Evolutionary conservation across 257 asterid species (phyloP), one percentile per base, ranked within the genome.

Genomic region (Ehretia macrophylla): DNA sequence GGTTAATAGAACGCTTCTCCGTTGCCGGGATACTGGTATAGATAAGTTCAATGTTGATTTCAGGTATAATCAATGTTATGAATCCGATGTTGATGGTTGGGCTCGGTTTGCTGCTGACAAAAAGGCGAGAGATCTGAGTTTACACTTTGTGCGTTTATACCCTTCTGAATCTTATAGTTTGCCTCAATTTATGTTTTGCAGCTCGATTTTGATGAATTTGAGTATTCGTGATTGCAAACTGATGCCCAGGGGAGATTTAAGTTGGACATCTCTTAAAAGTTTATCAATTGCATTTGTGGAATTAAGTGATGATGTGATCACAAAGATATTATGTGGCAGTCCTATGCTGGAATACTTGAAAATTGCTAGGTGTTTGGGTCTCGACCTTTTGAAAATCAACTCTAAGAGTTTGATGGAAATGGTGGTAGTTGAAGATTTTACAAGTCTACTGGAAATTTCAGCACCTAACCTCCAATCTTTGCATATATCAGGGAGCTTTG

Each of bases 41-140:
- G 32, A 50, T 14, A 35, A 21, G 49, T 23, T 72, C 5, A 27
- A 13, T 10, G 66, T 72, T 8, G 13, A 35, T 5, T 50, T 66
- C 12, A 0, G 0, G 13, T 65, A 61, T 40, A 3, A 42, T 0
- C 1, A 42, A 4, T 1, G 48, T 12, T 51, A 14, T 17, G 23
- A 49, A 17, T 42, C 32, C 0, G 62, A 56, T 37, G 55, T 62
- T 35, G 57, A 62, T 56, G 20, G 44, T 0, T 62, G 69, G 66
- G 51, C 64, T 20, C 48, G 51, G n/a, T 61, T 42, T 56, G 66
- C 66, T 20, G 32, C 21, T 10, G 39, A 18, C 51, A 53, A 38
- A 19, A 65, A 55, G 50, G 67, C 59, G 45, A 21, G 48, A 65
- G 32, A 54, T 12, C n/a, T 71, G 45, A 14, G 21, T 8, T 54